Evolutionary conservation across 352 stramenopile species (phyloP).

Genomic region (Pythium inflatum): DNA sequence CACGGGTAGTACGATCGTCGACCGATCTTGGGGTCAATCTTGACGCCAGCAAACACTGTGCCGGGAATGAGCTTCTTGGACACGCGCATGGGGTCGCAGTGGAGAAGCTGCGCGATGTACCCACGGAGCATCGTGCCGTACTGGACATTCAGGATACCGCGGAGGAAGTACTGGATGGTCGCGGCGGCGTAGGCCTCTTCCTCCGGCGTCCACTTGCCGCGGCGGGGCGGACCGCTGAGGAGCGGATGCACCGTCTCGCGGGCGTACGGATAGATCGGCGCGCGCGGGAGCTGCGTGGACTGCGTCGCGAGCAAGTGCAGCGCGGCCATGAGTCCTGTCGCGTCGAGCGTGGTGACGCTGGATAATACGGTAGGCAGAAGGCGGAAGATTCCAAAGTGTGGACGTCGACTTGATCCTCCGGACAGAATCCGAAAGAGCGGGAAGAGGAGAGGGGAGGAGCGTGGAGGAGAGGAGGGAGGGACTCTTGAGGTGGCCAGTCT

Average conservation of each 20-base stretch:
- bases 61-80: slow-evolving; percentile 79
- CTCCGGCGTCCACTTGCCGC: slow-evolving; percentile 73
- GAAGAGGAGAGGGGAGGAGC: not conserved
- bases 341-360: not conserved
- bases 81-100: slow-evolving; percentile 80
- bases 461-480: not conserved
- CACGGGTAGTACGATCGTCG: slow-evolving; percentile 71
- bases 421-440: slow-evolving; percentile 8
- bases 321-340: slow-evolving; percentile 20
- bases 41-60: slow-evolving; percentile 61
- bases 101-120: slow-evolving; percentile 68
- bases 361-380: not conserved
- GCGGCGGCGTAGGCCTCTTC: slow-evolving; percentile 70
- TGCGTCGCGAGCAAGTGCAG: slow-evolving; percentile 27
- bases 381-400: slow-evolving; percentile 21
- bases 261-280: slow-evolving; percentile 19
- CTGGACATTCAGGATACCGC: slow-evolving; percentile 64
- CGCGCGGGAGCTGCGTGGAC: slow-evolving; percentile 22
- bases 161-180: slow-evolving; percentile 74
- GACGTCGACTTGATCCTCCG: slow-evolving; percentile 15
- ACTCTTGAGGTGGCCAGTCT: slow-evolving; percentile 20
- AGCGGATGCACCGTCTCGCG: slow-evolving; percentile 22
- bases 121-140: slow-evolving; percentile 76
- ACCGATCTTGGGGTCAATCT: slow-evolving; percentile 78
- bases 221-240: slow-evolving; percentile 41